Evolutionary conservation across 345 rosid genomes (phyloP), one percentile per base, ranked within the genome.

Genomic region (Acer yangbiense): DNA sequence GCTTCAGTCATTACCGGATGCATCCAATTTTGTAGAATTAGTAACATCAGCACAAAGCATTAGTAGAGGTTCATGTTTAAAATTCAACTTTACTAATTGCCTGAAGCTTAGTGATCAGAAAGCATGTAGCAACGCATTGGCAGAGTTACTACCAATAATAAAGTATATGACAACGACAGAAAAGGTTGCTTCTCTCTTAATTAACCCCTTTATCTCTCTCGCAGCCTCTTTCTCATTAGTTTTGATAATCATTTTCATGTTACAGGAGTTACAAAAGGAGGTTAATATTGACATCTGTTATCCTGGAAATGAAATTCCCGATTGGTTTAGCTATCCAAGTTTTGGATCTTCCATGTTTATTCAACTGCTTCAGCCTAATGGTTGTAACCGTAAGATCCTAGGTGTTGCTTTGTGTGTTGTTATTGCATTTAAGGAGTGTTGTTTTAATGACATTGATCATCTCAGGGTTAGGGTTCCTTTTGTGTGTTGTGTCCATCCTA

Each of bases 241-340:
- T 32, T 32, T 32, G 39, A 32, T 32, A 32, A 32, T 11, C 18
- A 11, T 65, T 35, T 0, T 39, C 41, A 29, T 66, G 16, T 13
- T 66, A 18, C 48, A 66, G 69, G 9, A 12, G 10, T 7, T 4
- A 14, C 44, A 17, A 17, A 9, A 66, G 6, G n/a, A 17, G n/a
- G 9, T 18, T 18, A 11, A 0, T 6, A 17, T 72, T 6, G 18
- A 29, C 32, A 35, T 72, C 23, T 72, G 66, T 21, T 72, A 32
- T n/a, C 66, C 75, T 60, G 75, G 66, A 58, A 72, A 52, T 58
- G 21, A 58, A 58, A 35, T 72, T 18, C 75, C 75, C 4, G 50
- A 72, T 5, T 39, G 75, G 50, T 72, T 72, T 35, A 9, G 1
- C 16, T 3, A 35, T 72, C 66, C 12, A 57, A 57, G 52, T 35